Conservation (phyloP, 306 rosid genomes). For the Acacia acuminata region DNA sequence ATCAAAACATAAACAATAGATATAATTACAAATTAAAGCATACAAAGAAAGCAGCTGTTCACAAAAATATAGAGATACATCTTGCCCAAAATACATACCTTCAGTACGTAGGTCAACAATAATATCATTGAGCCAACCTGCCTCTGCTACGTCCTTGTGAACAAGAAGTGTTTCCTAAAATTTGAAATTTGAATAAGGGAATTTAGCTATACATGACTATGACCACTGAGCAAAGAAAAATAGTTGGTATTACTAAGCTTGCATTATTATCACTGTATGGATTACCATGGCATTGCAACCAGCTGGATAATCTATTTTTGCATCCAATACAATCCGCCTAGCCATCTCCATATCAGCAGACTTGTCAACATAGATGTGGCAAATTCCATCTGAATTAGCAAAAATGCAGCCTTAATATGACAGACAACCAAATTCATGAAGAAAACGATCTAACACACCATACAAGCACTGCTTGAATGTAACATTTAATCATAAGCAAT, state of each 20-base stretch:
- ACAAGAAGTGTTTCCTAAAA: slow-evolving; percentile 95
- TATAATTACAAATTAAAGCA: neutral
- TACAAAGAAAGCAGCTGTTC: neutral
- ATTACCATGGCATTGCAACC: slow-evolving; percentile 99
- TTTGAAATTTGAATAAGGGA: slow-evolving; percentile 30
- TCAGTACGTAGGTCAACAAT: slow-evolving; percentile 62
- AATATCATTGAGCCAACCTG: slow-evolving; percentile 61
- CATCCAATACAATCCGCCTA: slow-evolving; percentile 76
- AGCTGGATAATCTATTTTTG: slow-evolving; percentile 94
- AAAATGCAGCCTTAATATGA: slow-evolving; percentile 31
- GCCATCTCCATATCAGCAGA: slow-evolving; percentile 92
- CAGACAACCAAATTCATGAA: slow-evolving; percentile 11
- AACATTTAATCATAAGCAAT: slow-evolving; percentile 11
- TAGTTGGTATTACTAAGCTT: neutral
- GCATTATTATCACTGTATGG: slow-evolving; percentile 17
- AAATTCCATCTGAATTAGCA: slow-evolving; percentile 84
- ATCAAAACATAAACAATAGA: neutral
- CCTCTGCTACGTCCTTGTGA: slow-evolving; percentile 64
- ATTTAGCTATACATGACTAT: slow-evolving; percentile 5
- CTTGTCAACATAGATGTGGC: slow-evolving; percentile 92
- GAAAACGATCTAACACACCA: slow-evolving; percentile 15
- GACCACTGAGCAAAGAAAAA: slow-evolving; percentile 23
- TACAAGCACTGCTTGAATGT: slow-evolving; percentile 22
- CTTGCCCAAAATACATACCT: slow-evolving; percentile 52
- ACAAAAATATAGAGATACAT: neutral